Evolutionary conservation across 2,329 filamentous ascomycete genomes (phyloP), one percentile per base, ranked within the genome.

Genomic region (Aspergillus proliferans): DNA sequence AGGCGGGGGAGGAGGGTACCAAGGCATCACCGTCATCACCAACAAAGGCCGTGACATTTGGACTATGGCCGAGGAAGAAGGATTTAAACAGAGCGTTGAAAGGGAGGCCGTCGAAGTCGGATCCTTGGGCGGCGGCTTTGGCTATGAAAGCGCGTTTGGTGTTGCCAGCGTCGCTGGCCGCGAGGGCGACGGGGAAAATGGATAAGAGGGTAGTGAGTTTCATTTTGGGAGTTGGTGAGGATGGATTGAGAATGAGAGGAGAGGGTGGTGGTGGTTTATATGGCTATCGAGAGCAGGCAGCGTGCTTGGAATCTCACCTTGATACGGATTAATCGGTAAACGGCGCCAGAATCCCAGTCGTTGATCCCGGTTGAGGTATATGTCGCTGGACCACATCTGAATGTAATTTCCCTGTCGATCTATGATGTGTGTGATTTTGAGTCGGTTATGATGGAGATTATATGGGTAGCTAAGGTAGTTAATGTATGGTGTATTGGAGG

Each of bases 1-100:
- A 84, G 39, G 77, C 75, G 1, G 72, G 68, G 3, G 61, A 65
- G 0, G 79, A 82, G 67, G 82, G 73, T 64, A 71, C 68, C 54
- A 71, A 56, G 42, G 59, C 57, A 42, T 52, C 56, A 9, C 69
- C 66, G 26, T 71, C 70, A 14, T 69, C 66, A 28, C 71, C 70
- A 40, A 62, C 59, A 41, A 79, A 64, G 12, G 73, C 71, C 3
- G 77, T 79, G n/a, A 60, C 56, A 50, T 73, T 58, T 8, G 76
- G 64, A 4, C 63, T 50, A 14, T 70, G 71, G 21, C 76, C 77
- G 45, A 81, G 64, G 57, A 65, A 79, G 68, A 82, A 79, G 46
- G 68, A 66, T 24, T 60, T 57, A 19, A 69, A 69, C 15, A 64
- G 63, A 34, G 78, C 77, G 38, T 72, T 72, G 50, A 81, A 60